These are phyloP conservation scores for Erythrophleum fordii DNA, from an alignment of 306 rosid genomes.

Conservation along the genomic window DNA sequence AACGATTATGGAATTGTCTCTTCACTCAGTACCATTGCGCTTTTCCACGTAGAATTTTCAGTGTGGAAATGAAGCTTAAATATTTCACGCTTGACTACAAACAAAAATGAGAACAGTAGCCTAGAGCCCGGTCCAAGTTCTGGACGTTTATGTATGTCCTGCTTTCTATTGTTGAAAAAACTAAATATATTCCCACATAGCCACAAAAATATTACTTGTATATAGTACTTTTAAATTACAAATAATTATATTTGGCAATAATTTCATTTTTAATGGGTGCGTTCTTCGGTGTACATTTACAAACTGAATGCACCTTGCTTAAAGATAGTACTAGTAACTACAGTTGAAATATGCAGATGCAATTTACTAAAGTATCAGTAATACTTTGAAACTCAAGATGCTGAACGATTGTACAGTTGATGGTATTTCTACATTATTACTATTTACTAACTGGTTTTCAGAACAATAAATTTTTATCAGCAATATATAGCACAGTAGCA, in stretches of 20 bases:
- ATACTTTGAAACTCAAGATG: background rate
- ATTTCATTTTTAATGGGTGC: too few species aligned
- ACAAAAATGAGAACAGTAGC: constrained; percentile 6
- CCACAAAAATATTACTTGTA: background rate
- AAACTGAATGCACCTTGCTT: too few species aligned
- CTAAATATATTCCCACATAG: background rate
- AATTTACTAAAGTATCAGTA: background rate
- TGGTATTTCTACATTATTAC: background rate
- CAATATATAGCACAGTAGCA: background rate
- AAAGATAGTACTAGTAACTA: background rate
- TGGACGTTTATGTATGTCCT: background rate
- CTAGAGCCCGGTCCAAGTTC: background rate
- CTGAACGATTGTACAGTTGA: too few species aligned
- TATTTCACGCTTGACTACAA: background rate
- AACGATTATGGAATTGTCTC: background rate
- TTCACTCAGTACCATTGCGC: background rate
- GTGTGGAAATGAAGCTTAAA: constrained; percentile 7
- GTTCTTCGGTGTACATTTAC: too few species aligned
- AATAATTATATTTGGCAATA: too few species aligned
- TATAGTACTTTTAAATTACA: background rate
- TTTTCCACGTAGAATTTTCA: constrained; percentile 38
- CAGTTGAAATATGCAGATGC: background rate
- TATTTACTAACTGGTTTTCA: background rate
- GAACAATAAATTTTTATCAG: background rate
- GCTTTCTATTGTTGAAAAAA: background rate